Percentiles rank a stretch among this genome's conserved stretches.
These are phyloP conservation scores for Lasiodiplodia theobromae DNA, from an alignment of 2,329 filamentous ascomycete species.

Conservation along the genomic window DNA sequence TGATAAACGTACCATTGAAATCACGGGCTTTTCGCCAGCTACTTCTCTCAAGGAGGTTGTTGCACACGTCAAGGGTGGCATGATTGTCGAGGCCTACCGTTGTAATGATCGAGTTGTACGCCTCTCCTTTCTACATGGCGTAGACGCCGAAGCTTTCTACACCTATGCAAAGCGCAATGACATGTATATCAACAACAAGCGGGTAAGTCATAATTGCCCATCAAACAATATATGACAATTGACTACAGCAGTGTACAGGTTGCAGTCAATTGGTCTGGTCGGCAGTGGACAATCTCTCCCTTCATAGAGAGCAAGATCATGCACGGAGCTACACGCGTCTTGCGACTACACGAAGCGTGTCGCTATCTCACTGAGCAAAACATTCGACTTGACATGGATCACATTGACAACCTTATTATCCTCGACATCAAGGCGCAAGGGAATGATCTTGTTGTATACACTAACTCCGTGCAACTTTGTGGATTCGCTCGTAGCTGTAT, in stretches of 20 bases:
- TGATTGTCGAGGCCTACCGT: slow-evolving; percentile 72
- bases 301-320: slow-evolving; percentile 70
- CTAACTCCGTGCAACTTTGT: slow-evolving; percentile 79
- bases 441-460: slow-evolving; percentile 70
- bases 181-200: slow-evolving; percentile 72
- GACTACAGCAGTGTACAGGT: slow-evolving; percentile 57
- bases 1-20: slow-evolving; percentile 64
- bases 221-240: not conserved
- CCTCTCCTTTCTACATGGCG: slow-evolving; percentile 73
- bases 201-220: slow-evolving; percentile 59
- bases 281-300: slow-evolving; percentile 70
- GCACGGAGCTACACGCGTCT: slow-evolving; percentile 74
- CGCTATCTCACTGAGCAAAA: slow-evolving; percentile 64
- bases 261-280: slow-evolving; percentile 72
- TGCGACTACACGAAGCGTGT: not conserved
- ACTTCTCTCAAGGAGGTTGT: slow-evolving; percentile 72
- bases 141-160: slow-evolving; percentile 64
- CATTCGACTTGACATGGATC: slow-evolving; percentile 77
- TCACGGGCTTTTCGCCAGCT: slow-evolving; percentile 67
- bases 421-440: slow-evolving; percentile 66
- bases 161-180: slow-evolving; percentile 69
- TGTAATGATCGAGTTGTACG: slow-evolving; percentile 67
- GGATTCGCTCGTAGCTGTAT: slow-evolving; percentile 68
- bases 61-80: slow-evolving; percentile 71
- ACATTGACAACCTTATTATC: slow-evolving; percentile 80